Evolutionary conservation across 2,329 filamentous ascomycete genomes (phyloP), one percentile per base, ranked within the genome.

Genomic region (Trichoderma citrinoviride): DNA sequence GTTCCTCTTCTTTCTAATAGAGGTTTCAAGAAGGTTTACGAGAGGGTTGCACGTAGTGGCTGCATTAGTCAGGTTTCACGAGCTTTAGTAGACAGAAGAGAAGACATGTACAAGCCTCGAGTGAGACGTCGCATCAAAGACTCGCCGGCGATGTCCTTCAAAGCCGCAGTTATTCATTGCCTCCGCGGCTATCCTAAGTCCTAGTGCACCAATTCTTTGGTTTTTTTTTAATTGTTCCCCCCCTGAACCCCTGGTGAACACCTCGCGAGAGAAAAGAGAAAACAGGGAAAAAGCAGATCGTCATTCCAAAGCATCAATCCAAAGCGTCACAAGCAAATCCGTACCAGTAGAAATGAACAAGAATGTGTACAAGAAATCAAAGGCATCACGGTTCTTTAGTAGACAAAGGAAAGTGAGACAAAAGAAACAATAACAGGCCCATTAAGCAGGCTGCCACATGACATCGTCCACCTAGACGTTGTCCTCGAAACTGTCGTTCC

Each of bases 401-500:
- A 17, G 21, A 41, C 37, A 47, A 33, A 29, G 41, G 17, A 21
- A 50, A 43, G 8, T 25, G 10, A 27, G 12, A 41, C 23, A 46
- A 37, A 54, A 14, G 41, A 6, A 17, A 54, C 44, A 4, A 52
- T 23, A 33, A 2, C 5, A 60, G 17, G 46, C 10, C 14, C 7
- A 15, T 7, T 1, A 52, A 6, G 5, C 21, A 52, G 19, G 15
- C 49, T 23, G n/a, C 7, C 15, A 47, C n/a, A 37, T 2, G 33
- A 46, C 25, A 19, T 19, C 49, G 23, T 33, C 7, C 23, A 15
- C 19, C 47, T 64, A 64, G 7, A 55, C 52, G 12, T 49, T 49
- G 5, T 50, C 43, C 47, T 63, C 61, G 12, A 64, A 25, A n/a
- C 61, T 63, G 44, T 49, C 65, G 19, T 58, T 37, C 7, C 52